phyloP scores from a whole-genome alignment of 1,139 yeast genomes.

The Pichia cactophila region DNA sequence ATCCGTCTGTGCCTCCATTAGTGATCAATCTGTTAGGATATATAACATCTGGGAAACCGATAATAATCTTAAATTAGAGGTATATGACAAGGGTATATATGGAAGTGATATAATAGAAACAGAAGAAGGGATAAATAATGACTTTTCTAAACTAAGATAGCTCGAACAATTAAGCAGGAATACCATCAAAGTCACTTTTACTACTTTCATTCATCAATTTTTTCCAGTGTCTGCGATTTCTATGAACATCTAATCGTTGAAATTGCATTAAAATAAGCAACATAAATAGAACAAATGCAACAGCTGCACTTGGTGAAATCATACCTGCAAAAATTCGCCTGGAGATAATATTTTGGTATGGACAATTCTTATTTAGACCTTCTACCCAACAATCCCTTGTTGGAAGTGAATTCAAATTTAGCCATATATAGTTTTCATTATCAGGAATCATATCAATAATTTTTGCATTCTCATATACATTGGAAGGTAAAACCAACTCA shows the following conservation, averaged over 20 bases:
- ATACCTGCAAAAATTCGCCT: conserved; percentile 52
- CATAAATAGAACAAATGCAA: conserved; percentile 43
- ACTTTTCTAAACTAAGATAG: conserved; percentile 20
- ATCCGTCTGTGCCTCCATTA: conserved; percentile 63
- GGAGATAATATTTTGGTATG: conserved; percentile 55
- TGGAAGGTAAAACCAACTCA: conserved; percentile 51
- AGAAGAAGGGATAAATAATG: conserved; percentile 41
- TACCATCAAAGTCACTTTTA: conserved; percentile 53
- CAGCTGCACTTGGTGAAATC: conserved; percentile 59
- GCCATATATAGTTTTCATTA: conserved; percentile 48
- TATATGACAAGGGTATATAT: conserved; percentile 36
- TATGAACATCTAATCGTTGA: conserved; percentile 42
- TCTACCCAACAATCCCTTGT: conserved; percentile 74
- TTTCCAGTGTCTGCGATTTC: conserved; percentile 51
- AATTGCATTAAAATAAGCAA: conserved; percentile 33
- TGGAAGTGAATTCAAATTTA: conserved; percentile 74
- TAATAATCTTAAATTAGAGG: conserved; percentile 30
- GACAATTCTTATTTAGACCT: conserved; percentile 74
- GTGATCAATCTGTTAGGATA: conserved; percentile 68
- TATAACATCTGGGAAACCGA: conserved; percentile 57
- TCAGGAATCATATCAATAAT: conserved; percentile 21
- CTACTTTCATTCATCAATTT: conserved; percentile 37
- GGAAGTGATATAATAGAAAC: conserved; percentile 56
- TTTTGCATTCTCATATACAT: conserved; percentile 39
- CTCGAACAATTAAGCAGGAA: conserved; percentile 37